Conservation (phyloP, 192 early-diverging fungal species). For the Hyaloraphidium curvatum region DNA sequence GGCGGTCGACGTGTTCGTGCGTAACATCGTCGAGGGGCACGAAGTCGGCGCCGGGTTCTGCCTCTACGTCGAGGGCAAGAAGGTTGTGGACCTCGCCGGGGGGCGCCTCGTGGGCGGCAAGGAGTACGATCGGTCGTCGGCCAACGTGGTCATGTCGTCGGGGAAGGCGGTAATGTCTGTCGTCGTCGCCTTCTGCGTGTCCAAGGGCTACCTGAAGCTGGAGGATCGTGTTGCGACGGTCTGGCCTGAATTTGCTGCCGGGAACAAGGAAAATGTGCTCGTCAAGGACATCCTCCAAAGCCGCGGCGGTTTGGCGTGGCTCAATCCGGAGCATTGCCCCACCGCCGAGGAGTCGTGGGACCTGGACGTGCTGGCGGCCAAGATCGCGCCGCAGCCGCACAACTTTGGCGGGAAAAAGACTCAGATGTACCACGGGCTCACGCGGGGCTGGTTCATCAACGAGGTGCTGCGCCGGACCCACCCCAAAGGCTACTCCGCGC, state of each 20-base stretch:
- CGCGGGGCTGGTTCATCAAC: constrained; percentile 51
- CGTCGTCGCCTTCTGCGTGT: constrained; percentile 35
- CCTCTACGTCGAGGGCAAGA: constrained; percentile 17
- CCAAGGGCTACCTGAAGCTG: constrained; percentile 28
- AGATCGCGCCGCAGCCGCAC: constrained; percentile 35
- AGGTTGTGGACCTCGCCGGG: constrained; percentile 34
- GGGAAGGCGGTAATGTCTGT: constrained; percentile 8
- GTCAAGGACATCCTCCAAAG: constrained; percentile 40
- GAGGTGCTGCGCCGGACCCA: constrained; percentile 45
- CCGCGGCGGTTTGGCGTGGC: constrained; percentile 33
- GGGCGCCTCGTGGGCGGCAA: constrained; percentile 36
- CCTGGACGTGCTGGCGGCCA: constrained; percentile 22
- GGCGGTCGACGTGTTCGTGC: background rate
- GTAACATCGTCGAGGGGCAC: background rate
- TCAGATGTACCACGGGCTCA: too few species aligned
- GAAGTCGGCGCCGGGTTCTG: background rate
- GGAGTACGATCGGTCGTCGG: too few species aligned
- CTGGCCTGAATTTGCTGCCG: constrained; percentile 56
- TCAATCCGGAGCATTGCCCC: constrained; percentile 23
- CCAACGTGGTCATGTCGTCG: too few species aligned
- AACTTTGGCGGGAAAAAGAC: constrained; percentile 41
- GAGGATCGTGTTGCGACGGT: constrained; percentile 26
- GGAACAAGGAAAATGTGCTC: constrained; percentile 47
- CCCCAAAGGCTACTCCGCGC: constrained; percentile 30
- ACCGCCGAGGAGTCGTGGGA: constrained; percentile 21